phyloP scores from a whole-genome alignment of 2,329 filamentous ascomycete species.

The Graphilbum sp. region DNA sequence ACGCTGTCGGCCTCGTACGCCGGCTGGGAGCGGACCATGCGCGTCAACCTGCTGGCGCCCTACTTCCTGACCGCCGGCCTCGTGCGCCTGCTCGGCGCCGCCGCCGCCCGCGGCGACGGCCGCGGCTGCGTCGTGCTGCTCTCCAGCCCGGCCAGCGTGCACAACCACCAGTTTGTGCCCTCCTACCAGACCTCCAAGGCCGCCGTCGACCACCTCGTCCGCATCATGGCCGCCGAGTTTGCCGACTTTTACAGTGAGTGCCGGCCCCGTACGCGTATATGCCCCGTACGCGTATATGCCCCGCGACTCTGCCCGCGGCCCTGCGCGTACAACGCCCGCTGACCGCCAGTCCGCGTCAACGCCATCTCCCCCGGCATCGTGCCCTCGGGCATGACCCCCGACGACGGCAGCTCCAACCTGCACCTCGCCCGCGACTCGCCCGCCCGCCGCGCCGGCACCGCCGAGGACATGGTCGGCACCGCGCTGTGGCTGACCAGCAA shows the following conservation, averaged over 20 bases:
- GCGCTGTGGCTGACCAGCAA: constrained; percentile 4
- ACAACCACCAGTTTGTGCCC: constrained; percentile 7
- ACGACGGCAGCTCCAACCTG: constrained; percentile 1
- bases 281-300: too few relatives aligned
- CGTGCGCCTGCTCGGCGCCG: constrained; percentile 7
- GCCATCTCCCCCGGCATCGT: constrained; percentile 4
- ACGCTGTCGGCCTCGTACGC: constrained; percentile 2
- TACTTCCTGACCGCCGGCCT: constrained; percentile 11
- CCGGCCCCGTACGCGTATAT: too few relatives aligned
- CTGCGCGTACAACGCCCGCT: too few relatives aligned
- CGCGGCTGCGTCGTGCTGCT: constrained; percentile 11
- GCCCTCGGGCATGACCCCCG: constrained; percentile 3
- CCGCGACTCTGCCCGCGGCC: too few relatives aligned
- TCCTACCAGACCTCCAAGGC: constrained; percentile 5
- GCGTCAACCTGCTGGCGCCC: constrained; percentile 9
- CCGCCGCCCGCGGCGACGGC: constrained; percentile 8
- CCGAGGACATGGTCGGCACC: constrained; percentile 4
- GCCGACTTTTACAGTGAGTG: constrained; percentile 1
- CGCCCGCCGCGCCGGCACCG: constrained; percentile 1
- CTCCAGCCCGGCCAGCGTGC: constrained; percentile 10
- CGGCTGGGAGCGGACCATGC: constrained; percentile 8
- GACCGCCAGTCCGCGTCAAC: constrained; percentile 2
- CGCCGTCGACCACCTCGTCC: constrained; percentile 5
- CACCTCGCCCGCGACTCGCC: constrained; percentile 2
- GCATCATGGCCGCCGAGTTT: constrained; percentile 5